These are phyloP conservation scores for Globisporangium canariense DNA, from an alignment of 352 stramenopile genomes.

Conservation along the genomic window DNA sequence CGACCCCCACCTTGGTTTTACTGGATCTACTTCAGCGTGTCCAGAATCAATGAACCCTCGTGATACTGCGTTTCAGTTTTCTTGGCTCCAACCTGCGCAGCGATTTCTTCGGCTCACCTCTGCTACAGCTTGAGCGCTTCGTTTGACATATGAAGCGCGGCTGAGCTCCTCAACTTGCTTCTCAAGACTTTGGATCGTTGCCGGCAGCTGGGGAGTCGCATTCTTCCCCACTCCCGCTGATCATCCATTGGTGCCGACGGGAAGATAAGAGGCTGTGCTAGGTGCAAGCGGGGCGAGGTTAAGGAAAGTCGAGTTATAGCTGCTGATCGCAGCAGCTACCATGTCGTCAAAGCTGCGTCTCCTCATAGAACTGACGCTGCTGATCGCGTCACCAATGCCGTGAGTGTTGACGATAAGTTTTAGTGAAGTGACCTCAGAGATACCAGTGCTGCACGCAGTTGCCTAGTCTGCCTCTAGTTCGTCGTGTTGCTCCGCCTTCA, in stretches of 20 bases:
- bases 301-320: not conserved
- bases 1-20: not conserved
- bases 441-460: no score
- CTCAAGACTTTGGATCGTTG: slow-evolving; percentile 3
- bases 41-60: not conserved
- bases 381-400: no score
- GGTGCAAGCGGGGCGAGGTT: not conserved
- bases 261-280: not conserved
- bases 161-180: slow-evolving; percentile 11
- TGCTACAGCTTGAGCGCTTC: not conserved
- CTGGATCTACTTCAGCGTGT: not conserved
- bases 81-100: not conserved
- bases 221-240: not conserved
- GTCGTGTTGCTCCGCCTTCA: not conserved
- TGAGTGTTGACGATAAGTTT: no score
- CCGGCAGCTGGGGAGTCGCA: not conserved
- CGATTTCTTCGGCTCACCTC: not conserved
- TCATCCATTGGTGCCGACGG: not conserved
- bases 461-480: not conserved
- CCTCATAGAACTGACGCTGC: no score
- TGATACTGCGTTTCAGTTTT: not conserved
- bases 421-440: no score
- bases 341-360: no score
- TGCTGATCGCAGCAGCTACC: not conserved
- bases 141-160: not conserved